Percentiles rank a stretch among this genome's conserved stretches.
These are phyloP conservation scores for Talaromyces adpressus DNA, from an alignment of 495 filamentous ascomycete genomes.

Conservation along the genomic window DNA sequence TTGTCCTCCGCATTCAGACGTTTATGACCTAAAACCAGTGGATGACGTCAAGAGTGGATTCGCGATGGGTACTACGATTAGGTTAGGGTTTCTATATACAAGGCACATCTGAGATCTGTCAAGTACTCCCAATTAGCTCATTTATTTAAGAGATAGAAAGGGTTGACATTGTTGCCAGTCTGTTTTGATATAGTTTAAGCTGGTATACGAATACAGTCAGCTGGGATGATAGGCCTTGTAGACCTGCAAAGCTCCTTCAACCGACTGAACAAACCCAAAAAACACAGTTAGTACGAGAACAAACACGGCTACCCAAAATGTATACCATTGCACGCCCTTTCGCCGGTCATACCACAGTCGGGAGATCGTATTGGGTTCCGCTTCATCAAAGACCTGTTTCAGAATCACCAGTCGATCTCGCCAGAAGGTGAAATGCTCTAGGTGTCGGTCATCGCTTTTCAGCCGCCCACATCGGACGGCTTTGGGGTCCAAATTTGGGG, in stretches of 20 bases:
- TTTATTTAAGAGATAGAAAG: no score
- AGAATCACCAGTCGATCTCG: conserved; percentile 43
- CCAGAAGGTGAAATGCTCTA: conserved; percentile 45
- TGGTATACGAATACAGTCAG: background rate
- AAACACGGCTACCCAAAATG: background rate
- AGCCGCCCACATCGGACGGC: no score
- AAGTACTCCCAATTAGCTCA: no score
- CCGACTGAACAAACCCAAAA: background rate
- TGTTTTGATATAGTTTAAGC: background rate
- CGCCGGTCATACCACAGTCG: background rate
- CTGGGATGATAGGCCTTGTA: background rate
- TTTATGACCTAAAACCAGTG: background rate
- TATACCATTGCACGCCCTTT: background rate
- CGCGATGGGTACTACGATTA: background rate
- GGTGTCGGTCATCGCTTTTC: conserved; percentile 18
- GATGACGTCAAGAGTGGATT: background rate
- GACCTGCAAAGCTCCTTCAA: background rate
- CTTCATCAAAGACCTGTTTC: conserved; percentile 44
- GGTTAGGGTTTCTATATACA: background rate
- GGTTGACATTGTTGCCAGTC: no score
- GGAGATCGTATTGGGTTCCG: background rate
- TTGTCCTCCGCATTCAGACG: background rate
- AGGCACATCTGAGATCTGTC: background rate
- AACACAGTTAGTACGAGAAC: background rate
- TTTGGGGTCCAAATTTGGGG: no score